phyloP scores from a whole-genome alignment of 1,284 basidiomycete species.

The Papiliotrema fonsecae region DNA sequence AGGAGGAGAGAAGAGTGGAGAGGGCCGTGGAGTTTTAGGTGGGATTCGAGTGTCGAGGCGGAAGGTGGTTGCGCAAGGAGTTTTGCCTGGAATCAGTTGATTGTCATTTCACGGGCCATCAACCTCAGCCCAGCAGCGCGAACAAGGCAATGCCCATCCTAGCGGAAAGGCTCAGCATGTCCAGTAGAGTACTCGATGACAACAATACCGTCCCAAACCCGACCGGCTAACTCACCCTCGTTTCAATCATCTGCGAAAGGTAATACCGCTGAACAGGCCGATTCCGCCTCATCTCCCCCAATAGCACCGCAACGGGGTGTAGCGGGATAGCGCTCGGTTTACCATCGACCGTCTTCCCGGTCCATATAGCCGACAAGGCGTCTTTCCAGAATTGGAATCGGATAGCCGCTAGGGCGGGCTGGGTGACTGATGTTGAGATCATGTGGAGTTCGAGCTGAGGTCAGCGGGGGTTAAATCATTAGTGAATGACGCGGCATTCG shows the following conservation, averaged over 20 bases:
- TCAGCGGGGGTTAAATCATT: background rate
- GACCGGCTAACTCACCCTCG: constrained; percentile 72
- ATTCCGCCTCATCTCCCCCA: constrained; percentile 58
- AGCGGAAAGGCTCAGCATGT: too few species aligned
- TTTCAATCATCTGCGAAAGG: constrained; percentile 77
- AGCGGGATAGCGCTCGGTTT: constrained; percentile 52
- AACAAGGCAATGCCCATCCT: background rate
- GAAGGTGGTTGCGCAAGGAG: constrained; percentile 1
- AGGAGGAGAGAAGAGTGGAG: constrained; percentile 76
- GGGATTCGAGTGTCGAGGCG: constrained; percentile 59
- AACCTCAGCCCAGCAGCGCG: background rate
- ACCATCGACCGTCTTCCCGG: constrained; percentile 6
- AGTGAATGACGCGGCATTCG: too few species aligned
- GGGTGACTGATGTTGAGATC: constrained; percentile 72
- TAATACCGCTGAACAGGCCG: constrained; percentile 58
- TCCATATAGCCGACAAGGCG: constrained; percentile 61
- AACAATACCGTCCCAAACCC: too few species aligned
- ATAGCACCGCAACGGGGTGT: constrained; percentile 75
- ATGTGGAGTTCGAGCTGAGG: constrained; percentile 76
- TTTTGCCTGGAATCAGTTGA: too few species aligned
- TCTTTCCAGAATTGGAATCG: constrained; percentile 92
- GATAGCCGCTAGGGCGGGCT: constrained; percentile 75
- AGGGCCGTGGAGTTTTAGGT: constrained; percentile 68
- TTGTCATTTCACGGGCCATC: too few species aligned
- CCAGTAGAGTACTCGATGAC: too few species aligned